phyloP scores from a whole-genome alignment of 176 grass and related monocot genomes.

The Areca catechu region DNA sequence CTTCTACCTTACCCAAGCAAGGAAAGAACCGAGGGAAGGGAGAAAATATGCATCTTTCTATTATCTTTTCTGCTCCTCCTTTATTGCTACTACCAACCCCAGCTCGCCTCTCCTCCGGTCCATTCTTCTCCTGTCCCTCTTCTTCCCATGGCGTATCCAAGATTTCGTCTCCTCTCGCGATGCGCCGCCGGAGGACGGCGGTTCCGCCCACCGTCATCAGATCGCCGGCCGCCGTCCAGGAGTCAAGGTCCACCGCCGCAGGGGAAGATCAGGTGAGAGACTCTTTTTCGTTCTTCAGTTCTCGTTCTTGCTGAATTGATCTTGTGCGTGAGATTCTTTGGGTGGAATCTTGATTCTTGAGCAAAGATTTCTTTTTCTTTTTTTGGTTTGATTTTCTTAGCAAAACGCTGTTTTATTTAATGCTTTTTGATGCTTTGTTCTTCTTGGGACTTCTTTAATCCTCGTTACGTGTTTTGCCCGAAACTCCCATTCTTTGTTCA shows the following conservation, averaged over 20 bases:
- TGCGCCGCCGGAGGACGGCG: slow-evolving; percentile 30
- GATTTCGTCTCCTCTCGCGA: neutral
- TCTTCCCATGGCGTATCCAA: slow-evolving; percentile 1
- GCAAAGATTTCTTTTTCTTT: no score
- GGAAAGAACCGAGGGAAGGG: neutral
- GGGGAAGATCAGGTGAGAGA: slow-evolving; percentile 1
- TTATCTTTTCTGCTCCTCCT: slow-evolving; percentile 11
- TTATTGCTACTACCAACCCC: neutral
- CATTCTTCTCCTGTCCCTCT: neutral
- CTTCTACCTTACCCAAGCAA: no score
- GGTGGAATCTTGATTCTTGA: no score
- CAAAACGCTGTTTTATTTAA: no score
- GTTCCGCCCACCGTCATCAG: neutral
- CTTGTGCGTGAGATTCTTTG: no score
- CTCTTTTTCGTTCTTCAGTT: slow-evolving; percentile 10
- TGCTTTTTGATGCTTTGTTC: no score
- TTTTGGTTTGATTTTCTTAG: no score
- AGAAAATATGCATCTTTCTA: slow-evolving; percentile 24
- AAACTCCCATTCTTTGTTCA: no score
- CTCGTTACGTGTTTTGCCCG: no score
- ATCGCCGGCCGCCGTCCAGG: neutral
- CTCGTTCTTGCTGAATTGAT: neutral
- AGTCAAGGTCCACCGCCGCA: slow-evolving; percentile 8
- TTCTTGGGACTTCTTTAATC: no score
- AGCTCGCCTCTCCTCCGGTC: neutral